Conservation (phyloP, 345 rosid genomes). For the Brassica cretica region DNA sequence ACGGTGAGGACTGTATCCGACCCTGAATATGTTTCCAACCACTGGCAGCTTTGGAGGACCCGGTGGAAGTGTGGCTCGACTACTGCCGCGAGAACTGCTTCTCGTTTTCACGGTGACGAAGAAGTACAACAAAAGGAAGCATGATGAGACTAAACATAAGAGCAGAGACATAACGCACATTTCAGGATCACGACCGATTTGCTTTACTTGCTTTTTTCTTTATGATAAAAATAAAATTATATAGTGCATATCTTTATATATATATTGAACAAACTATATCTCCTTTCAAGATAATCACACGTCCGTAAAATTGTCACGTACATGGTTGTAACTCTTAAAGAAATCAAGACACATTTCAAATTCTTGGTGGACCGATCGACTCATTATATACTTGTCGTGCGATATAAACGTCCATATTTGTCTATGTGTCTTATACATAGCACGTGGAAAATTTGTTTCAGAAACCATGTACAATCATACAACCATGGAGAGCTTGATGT, state of each 20-base stretch:
- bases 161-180: not conserved
- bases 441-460: not conserved
- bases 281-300: not conserved
- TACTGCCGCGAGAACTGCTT: not conserved
- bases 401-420: not conserved
- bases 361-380: conserved; percentile 4
- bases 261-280: not conserved
- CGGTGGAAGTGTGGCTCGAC: conserved; percentile 22
- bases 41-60: conserved; percentile 41
- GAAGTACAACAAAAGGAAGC: not conserved
- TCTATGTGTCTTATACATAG: not conserved
- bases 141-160: not conserved
- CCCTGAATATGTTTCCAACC: conserved; percentile 48
- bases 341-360: not conserved
- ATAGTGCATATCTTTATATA: not conserved
- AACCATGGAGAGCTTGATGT: not conserved
- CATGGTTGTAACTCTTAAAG: not conserved
- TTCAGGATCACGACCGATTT: conserved; percentile 1
- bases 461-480: not conserved
- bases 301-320: not conserved
- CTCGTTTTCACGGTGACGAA: not conserved
- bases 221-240: not conserved
- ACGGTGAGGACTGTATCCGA: conserved; percentile 42
- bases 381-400: not conserved
- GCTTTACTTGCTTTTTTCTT: not conserved